phyloP scores from a whole-genome alignment of 768 basidiomycete species.

The Macrolepiota albuminosa region DNA sequence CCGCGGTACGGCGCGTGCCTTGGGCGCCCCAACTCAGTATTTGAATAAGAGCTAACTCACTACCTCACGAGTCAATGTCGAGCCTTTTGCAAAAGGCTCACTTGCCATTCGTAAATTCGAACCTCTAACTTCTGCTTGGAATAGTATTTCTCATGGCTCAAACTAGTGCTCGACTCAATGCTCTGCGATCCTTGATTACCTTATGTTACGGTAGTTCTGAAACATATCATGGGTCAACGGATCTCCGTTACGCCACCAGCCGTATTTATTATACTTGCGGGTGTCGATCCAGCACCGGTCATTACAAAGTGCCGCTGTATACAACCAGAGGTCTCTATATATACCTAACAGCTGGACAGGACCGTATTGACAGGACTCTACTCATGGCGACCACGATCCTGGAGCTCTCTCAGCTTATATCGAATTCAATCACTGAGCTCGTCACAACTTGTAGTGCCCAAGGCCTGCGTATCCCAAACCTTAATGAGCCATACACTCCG shows the following conservation, averaged over 20 bases:
- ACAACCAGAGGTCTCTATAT: neutral
- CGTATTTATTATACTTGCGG: neutral
- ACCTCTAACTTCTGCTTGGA: neutral
- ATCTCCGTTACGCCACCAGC: neutral
- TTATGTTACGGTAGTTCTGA: neutral
- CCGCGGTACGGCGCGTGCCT: too few species aligned
- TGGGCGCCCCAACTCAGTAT: too few species aligned
- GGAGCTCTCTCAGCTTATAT: constrained; percentile 16
- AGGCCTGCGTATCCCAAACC: constrained; percentile 19
- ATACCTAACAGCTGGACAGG: too few species aligned
- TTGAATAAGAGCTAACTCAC: neutral
- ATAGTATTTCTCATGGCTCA: neutral
- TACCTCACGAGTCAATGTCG: neutral
- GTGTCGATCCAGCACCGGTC: neutral
- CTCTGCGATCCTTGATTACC: neutral
- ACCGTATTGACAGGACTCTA: neutral
- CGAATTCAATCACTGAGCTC: constrained; percentile 17
- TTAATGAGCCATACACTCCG: constrained; percentile 19
- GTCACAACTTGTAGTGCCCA: constrained; percentile 17
- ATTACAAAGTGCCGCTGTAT: neutral
- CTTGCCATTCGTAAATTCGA: neutral
- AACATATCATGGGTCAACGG: neutral
- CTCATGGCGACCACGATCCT: constrained; percentile 7
- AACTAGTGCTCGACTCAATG: neutral
- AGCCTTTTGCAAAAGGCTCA: neutral